Evolutionary conservation across 495 filamentous ascomycete genomes (phyloP), one percentile per base, ranked within the genome.

Genomic region (Massariosphaeria phaeospora): DNA sequence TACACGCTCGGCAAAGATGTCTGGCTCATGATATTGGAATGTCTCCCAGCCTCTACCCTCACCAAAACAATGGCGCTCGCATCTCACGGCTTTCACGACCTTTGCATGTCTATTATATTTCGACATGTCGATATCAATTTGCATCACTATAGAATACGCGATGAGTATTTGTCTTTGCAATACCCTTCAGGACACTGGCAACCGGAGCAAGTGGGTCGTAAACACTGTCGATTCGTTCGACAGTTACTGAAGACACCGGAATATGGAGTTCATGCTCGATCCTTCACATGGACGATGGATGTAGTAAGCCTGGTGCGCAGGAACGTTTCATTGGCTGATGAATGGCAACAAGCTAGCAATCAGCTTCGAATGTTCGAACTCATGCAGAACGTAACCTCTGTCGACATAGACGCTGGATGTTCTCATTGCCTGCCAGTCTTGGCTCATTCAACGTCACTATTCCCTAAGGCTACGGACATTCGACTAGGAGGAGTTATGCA

Each of bases 381-480:
- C 17, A 9, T 48, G n/a, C 3, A 30, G 26, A 33, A 48, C 24
- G 44, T 48, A 3, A 48, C 44, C 17, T 6, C n/a, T 48, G 44
- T 48, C n/a, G 44, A 48, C 44, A 48, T 48, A 5, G 44, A 48
- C 20, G 11, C 25, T 20, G 44, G 44, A 11, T n/a, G n/a, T n/a
- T n/a, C n/a, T n/a, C n/a, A n/a, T n/a, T n/a, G n/a, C n/a, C n/a
- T n/a, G n/a, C n/a, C n/a, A n/a, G n/a, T n/a, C n/a, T n/a, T n/a
- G n/a, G n/a, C n/a, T n/a, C n/a, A n/a, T n/a, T n/a, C n/a, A n/a
- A n/a, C n/a, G n/a, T 31, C 4, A 3, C 24, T 48, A 8, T 48
- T 48, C 26, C 44, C 44, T 5, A 8, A 33, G 13, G 27, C 44
- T 5, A 10, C 44, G 13, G 33, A 30, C 13, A 34, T 48, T 3